Percentiles rank a stretch among this genome's conserved stretches.
Evolutionary conservation across 768 basidiomycete species (phyloP).

Genomic region (Tricholoma terreum): DNA sequence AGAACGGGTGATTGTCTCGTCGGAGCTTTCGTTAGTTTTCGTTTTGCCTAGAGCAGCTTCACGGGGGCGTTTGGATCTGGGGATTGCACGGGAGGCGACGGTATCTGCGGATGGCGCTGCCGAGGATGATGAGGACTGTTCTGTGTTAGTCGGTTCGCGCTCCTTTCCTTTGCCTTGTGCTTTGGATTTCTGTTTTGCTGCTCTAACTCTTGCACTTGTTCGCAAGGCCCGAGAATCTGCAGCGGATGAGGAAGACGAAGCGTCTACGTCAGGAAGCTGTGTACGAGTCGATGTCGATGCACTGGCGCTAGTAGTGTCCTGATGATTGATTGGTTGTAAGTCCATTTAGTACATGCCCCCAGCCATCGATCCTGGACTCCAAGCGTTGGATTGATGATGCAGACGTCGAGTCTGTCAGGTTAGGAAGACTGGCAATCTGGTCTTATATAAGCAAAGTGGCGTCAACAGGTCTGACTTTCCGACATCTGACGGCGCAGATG

Average conservation of each 20-base stretch:
- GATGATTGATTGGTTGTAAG: slow-evolving; percentile 70
- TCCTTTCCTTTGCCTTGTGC: slow-evolving; percentile 54
- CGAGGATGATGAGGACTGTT: slow-evolving; percentile 30
- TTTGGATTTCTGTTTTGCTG: slow-evolving; percentile 69
- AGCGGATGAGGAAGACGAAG: slow-evolving; percentile 33
- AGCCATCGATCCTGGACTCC: slow-evolving; percentile 72
- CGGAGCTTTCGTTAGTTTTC: slow-evolving; percentile 57
- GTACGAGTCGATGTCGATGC: slow-evolving; percentile 40
- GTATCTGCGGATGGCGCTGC: slow-evolving; percentile 31
- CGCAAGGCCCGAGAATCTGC: slow-evolving; percentile 59
- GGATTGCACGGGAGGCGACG: slow-evolving; percentile 37
- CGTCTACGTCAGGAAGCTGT: slow-evolving; percentile 40
- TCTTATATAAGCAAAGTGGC: slow-evolving; percentile 48
- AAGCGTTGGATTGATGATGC: slow-evolving; percentile 32
- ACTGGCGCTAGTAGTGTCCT: slow-evolving; percentile 68
- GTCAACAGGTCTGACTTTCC: slow-evolving; percentile 19
- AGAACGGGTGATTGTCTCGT: slow-evolving; percentile 46
- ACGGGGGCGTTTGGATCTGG: slow-evolving; percentile 51
- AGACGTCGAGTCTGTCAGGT: slow-evolving; percentile 30
- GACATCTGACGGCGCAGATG: background rate
- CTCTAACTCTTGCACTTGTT: slow-evolving; percentile 74
- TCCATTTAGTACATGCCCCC: slow-evolving; percentile 89
- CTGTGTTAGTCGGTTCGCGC: slow-evolving; percentile 39
- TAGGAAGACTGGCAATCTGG: slow-evolving; percentile 30
- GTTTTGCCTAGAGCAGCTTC: slow-evolving; percentile 53